Evolutionary conservation across 1,284 basidiomycete genomes (phyloP).

Genomic region (Ceratobasidium sp.): DNA sequence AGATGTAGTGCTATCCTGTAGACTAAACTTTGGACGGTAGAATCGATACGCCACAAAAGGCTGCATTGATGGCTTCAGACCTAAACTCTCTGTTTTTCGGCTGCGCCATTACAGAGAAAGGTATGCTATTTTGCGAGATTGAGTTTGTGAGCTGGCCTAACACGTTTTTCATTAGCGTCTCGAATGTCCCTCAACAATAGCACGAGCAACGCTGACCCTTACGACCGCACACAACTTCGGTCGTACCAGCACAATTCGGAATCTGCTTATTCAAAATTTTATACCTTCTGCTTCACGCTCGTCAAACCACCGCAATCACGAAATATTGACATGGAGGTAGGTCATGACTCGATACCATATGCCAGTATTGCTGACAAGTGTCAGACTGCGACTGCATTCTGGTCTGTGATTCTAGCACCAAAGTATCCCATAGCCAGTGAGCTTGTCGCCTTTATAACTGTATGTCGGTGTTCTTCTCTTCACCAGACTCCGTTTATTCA

Average conservation of each 20-base stretch:
- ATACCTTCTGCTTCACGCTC: slow-evolving; percentile 74
- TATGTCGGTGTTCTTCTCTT: slow-evolving; percentile 56
- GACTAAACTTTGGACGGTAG: slow-evolving; percentile 60
- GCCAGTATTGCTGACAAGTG: not conserved
- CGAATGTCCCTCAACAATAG: slow-evolving; percentile 29
- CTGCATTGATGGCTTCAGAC: slow-evolving; percentile 69
- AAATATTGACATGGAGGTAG: slow-evolving; percentile 83
- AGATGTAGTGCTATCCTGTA: not conserved
- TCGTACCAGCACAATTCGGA: slow-evolving; percentile 65
- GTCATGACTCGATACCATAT: slow-evolving; percentile 28
- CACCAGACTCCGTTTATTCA: not conserved
- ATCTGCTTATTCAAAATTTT: slow-evolving; percentile 71
- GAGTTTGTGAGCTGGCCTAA: not conserved
- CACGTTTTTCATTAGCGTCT: not conserved
- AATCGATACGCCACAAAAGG: slow-evolving; percentile 67
- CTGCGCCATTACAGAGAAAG: slow-evolving; percentile 43
- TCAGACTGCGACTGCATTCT: slow-evolving; percentile 77
- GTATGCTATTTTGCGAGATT: not conserved
- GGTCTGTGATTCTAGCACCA: slow-evolving; percentile 75
- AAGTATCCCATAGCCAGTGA: slow-evolving; percentile 74
- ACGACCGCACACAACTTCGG: slow-evolving; percentile 65
- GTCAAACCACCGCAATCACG: slow-evolving; percentile 75
- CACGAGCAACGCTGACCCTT: slow-evolving; percentile 60
- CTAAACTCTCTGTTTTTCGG: slow-evolving; percentile 70
- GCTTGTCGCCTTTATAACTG: slow-evolving; percentile 73